Evolutionary conservation across 257 asterid genomes (phyloP).

Genomic region (Thymus mandschuricus): DNA sequence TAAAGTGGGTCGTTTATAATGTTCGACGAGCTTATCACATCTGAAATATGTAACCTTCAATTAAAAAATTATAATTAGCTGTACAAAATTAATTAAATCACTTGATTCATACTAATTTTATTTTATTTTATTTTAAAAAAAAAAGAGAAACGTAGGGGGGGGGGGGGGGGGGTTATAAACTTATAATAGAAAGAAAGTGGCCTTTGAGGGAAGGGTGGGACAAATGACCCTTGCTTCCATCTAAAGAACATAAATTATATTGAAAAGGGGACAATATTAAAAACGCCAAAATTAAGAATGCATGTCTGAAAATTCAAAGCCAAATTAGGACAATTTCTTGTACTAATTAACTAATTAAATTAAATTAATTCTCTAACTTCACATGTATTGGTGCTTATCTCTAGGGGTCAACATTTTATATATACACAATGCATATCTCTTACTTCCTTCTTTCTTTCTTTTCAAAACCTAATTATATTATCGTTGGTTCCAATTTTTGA

Average conservation of each 20-base stretch:
- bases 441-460: background rate
- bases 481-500: conserved; percentile 18
- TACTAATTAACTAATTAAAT: conserved; percentile 1
- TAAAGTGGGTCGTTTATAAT: too few species aligned
- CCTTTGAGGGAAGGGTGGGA: conserved; percentile 34
- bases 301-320: conserved; percentile 24
- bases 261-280: conserved; percentile 20
- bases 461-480: background rate
- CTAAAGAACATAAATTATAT: conserved; percentile 21
- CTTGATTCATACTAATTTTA: too few species aligned
- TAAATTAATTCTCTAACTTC: conserved; percentile 17
- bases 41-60: too few species aligned
- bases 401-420: conserved; percentile 35
- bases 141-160: background rate
- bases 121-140: too few species aligned
- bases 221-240: conserved; percentile 34
- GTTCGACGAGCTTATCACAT: too few species aligned
- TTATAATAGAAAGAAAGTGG: conserved; percentile 2
- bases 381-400: conserved; percentile 29
- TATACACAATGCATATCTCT: conserved; percentile 23
- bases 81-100: too few species aligned
- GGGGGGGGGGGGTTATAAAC: background rate
- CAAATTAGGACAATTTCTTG: conserved; percentile 30
- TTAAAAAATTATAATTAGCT: too few species aligned
- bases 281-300: conserved; percentile 18